Percentiles rank a stretch among this genome's conserved stretches.
These are phyloP conservation scores for Colletotrichum shisoi DNA, from an alignment of 2,329 filamentous ascomycete species.

Conservation along the genomic window DNA sequence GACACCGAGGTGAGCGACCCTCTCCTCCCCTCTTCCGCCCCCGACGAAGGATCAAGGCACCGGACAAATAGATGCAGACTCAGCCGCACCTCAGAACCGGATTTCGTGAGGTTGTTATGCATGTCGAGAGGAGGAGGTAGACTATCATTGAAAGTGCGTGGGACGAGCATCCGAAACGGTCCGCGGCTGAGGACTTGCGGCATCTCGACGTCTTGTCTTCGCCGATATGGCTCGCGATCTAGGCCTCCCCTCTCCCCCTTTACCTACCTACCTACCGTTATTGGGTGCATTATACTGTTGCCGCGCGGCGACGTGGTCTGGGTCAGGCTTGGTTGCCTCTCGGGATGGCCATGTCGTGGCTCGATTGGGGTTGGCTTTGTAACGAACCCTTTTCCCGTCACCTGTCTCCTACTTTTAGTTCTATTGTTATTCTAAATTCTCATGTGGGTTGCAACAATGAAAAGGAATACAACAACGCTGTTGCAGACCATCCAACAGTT, in stretches of 20 bases:
- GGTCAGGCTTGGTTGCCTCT: neutral
- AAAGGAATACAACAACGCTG: too few relatives aligned
- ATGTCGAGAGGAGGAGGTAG: too few relatives aligned
- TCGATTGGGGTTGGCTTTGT: neutral
- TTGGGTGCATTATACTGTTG: too few relatives aligned
- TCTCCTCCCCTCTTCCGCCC: too few relatives aligned
- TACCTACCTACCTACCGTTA: too few relatives aligned
- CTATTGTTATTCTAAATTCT: neutral
- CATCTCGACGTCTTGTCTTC: neutral
- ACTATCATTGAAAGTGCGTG: neutral
- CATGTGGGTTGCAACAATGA: too few relatives aligned
- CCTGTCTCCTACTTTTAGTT: neutral
- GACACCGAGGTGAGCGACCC: conserved; percentile 28
- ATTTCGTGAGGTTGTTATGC: neutral
- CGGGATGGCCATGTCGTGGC: neutral
- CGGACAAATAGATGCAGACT: neutral
- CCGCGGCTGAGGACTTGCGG: conserved; percentile 5
- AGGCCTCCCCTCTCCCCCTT: neutral
- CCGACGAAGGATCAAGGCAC: neutral
- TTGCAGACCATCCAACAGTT: too few relatives aligned
- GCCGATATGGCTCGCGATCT: too few relatives aligned
- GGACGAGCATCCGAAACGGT: neutral
- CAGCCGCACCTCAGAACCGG: neutral
- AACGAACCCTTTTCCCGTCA: neutral
- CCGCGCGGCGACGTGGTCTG: conserved; percentile 1